Percentiles rank a stretch among this genome's conserved stretches.
Conservation (phyloP, 805 yeast genomes). For the Myxozyma sirexii region DNA sequence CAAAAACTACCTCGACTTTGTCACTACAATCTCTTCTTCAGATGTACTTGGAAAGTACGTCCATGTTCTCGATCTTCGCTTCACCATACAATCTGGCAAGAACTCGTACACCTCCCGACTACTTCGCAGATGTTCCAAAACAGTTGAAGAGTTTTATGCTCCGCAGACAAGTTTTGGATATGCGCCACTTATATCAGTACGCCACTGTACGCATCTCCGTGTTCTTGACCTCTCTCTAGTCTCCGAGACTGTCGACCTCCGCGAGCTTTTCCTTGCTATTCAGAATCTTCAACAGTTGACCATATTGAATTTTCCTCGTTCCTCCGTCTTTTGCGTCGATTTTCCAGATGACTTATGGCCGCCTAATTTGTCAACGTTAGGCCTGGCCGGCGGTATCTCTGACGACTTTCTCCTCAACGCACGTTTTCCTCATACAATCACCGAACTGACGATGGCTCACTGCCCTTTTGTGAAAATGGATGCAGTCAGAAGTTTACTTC, state of each 20-base stretch:
- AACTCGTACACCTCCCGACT: slow-evolving; percentile 86
- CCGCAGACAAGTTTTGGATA: slow-evolving; percentile 95
- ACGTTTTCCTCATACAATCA: slow-evolving; percentile 71
- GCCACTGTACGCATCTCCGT: slow-evolving; percentile 64
- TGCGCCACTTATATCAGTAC: slow-evolving; percentile 81
- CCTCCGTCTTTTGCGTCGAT: slow-evolving; percentile 67
- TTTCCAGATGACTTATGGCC: slow-evolving; percentile 72
- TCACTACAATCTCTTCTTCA: slow-evolving; percentile 53
- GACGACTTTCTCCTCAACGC: slow-evolving; percentile 74
- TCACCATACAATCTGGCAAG: slow-evolving; percentile 86
- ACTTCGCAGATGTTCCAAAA: slow-evolving; percentile 71
- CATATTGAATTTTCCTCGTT: slow-evolving; percentile 82
- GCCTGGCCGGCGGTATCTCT: slow-evolving; percentile 87
- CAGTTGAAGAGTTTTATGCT: slow-evolving; percentile 72
- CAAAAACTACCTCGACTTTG: slow-evolving; percentile 70
- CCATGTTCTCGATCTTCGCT: slow-evolving; percentile 67
- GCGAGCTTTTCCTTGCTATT: slow-evolving; percentile 77
- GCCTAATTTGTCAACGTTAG: slow-evolving; percentile 64
- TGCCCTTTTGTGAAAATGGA: slow-evolving; percentile 76
- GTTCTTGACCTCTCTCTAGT: slow-evolving; percentile 80
- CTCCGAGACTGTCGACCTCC: slow-evolving; percentile 84
- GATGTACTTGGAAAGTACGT: slow-evolving; percentile 60
- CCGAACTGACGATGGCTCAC: slow-evolving; percentile 75
- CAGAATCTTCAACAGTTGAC: slow-evolving; percentile 62
- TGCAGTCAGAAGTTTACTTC: slow-evolving; percentile 63